phyloP scores from a whole-genome alignment of 805 yeast species.

The Barnettozyma botsteinii region DNA sequence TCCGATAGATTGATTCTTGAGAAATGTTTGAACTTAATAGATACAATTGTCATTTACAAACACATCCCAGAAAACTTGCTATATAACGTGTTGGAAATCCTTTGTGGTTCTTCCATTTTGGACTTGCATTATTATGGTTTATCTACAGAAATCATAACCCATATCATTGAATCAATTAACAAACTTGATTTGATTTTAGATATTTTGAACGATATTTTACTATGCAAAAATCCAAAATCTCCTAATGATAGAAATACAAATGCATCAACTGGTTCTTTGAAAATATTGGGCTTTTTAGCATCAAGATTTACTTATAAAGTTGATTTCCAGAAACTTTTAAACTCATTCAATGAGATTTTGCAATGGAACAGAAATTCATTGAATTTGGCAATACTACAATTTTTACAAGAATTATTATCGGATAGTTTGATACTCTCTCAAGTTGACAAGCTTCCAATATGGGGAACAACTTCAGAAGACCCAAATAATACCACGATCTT shows the following conservation, averaged over 20 bases:
- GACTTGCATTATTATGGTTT: conserved; percentile 31
- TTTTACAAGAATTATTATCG: conserved; percentile 35
- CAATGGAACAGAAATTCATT: conserved; percentile 33
- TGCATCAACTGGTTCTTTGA: conserved; percentile 36
- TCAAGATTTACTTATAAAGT: conserved; percentile 24
- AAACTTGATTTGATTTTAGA: conserved; percentile 12
- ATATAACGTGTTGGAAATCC: conserved; percentile 34
- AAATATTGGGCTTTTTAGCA: conserved; percentile 30
- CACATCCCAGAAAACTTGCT: conserved; percentile 38
- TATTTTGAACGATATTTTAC: conserved; percentile 15
- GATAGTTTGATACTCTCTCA: conserved; percentile 26
- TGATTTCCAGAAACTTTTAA: conserved; percentile 28
- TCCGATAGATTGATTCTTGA: conserved; percentile 32
- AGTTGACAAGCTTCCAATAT: conserved; percentile 32
- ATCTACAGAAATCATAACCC: conserved; percentile 35
- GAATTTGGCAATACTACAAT: conserved; percentile 35
- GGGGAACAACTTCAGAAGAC: conserved; percentile 28
- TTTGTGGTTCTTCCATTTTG: conserved; percentile 39
- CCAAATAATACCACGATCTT: conserved; percentile 20
- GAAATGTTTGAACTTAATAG: conserved; percentile 37
- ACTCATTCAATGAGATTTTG: conserved; percentile 29
- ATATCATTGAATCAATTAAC: conserved; percentile 24
- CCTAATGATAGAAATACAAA: conserved; percentile 22
- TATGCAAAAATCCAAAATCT: conserved; percentile 10
- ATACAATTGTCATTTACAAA: conserved; percentile 41